Conservation (phyloP, 2,329 filamentous ascomycete species). For the Triangularia setosa region DNA sequence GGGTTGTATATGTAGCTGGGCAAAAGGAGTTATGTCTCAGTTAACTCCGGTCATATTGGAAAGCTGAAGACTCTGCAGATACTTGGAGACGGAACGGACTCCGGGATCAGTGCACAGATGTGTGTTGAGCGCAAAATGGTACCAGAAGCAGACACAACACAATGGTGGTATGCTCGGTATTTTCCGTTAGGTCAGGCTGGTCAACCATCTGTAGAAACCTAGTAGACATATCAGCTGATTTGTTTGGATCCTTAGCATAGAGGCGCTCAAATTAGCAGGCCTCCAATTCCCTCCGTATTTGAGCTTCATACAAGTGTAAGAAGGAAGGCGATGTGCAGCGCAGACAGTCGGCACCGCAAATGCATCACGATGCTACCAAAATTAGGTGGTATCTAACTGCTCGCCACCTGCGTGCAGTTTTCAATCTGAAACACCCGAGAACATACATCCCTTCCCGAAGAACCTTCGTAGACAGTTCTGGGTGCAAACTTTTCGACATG, state of each 20-base stretch:
- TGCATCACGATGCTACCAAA: neutral
- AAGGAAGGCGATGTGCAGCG: neutral
- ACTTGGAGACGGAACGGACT: neutral
- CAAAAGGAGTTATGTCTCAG: neutral
- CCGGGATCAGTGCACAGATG: neutral
- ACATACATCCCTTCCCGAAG: too few species aligned
- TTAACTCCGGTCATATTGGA: neutral
- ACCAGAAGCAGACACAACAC: neutral
- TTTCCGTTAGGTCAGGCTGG: neutral
- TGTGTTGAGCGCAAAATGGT: neutral
- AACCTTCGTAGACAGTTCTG: too few species aligned
- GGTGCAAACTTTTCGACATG: too few species aligned
- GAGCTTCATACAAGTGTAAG: neutral
- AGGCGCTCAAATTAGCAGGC: neutral
- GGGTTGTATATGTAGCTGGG: neutral
- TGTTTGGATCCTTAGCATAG: too few species aligned
- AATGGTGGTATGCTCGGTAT: neutral
- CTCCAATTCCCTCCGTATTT: neutral
- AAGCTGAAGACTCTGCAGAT: neutral
- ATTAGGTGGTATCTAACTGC: neutral
- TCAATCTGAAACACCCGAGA: neutral
- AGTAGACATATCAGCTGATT: too few species aligned
- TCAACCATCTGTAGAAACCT: too few species aligned
- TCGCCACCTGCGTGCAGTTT: neutral
- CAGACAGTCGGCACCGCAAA: neutral